phyloP scores from a whole-genome alignment of 2,329 filamentous ascomycete species.

The Fusarium nelsonii region DNA sequence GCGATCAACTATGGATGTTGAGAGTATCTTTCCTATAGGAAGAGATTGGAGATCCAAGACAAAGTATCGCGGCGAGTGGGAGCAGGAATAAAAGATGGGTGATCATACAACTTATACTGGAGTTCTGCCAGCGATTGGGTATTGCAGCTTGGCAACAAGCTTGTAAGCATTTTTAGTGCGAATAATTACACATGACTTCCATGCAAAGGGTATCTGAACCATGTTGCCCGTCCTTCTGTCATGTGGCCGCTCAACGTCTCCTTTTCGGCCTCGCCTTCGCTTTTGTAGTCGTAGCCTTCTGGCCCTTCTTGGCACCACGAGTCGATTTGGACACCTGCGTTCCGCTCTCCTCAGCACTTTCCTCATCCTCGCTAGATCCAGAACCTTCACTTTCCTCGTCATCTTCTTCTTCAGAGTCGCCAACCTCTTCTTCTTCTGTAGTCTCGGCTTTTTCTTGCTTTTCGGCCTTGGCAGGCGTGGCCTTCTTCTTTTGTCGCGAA shows the following conservation, averaged over 20 bases:
- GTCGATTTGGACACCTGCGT: constrained; percentile 56
- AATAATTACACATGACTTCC: constrained; percentile 5
- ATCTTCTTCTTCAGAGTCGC: constrained; percentile 52
- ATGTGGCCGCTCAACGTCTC: constrained; percentile 40
- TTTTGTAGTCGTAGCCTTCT: constrained; percentile 42
- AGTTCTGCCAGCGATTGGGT: background rate
- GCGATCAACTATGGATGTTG: constrained; percentile 51
- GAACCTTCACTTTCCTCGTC: constrained; percentile 55
- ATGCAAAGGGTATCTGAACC: constrained; percentile 30
- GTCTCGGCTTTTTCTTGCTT: constrained; percentile 54
- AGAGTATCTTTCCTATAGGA: constrained; percentile 54
- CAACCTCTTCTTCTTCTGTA: constrained; percentile 53
- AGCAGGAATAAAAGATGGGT: constrained; percentile 41
- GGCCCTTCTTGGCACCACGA: constrained; percentile 53
- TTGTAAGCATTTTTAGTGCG: background rate
- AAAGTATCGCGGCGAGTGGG: constrained; percentile 59
- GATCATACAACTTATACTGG: background rate
- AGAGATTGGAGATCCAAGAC: constrained; percentile 56
- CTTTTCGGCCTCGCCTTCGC: constrained; percentile 52
- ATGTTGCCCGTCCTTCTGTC: constrained; percentile 4
- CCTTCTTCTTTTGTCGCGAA: constrained; percentile 59
- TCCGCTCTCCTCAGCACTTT: constrained; percentile 53
- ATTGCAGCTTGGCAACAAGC: background rate
- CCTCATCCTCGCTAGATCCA: constrained; percentile 50
- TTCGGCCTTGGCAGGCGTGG: constrained; percentile 57